Evolutionary conservation across 768 basidiomycete genomes (phyloP).

Genomic region (Exsudoporus frostii): DNA sequence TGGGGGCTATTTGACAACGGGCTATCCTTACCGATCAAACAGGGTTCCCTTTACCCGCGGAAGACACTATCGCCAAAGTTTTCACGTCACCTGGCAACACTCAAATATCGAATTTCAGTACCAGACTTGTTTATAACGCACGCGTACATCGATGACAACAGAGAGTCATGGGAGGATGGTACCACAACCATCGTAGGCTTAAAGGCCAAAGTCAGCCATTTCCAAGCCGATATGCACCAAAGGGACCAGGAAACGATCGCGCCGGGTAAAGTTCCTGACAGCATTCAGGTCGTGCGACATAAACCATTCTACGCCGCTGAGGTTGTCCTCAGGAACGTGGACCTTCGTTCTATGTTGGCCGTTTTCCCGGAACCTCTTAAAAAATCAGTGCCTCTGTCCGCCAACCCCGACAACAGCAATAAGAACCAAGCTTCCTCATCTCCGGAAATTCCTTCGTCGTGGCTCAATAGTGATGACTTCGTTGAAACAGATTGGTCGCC

Average conservation of each 20-base stretch:
- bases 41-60: conserved; percentile 77
- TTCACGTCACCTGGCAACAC: conserved; percentile 80
- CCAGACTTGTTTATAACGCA: conserved; percentile 83
- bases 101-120: conserved; percentile 84
- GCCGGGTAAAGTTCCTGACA: conserved; percentile 51
- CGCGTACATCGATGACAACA: conserved; percentile 76
- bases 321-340: conserved; percentile 71
- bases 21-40: conserved; percentile 79
- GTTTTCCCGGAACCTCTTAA: conserved; percentile 73
- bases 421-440: conserved; percentile 27
- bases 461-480: conserved; percentile 83
- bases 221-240: conserved; percentile 92
- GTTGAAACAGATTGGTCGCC: conserved; percentile 68
- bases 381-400: conserved; percentile 47
- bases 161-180: conserved; percentile 79
- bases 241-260: conserved; percentile 76
- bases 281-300: conserved; percentile 60
- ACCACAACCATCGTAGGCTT: conserved; percentile 79
- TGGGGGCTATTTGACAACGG: conserved; percentile 80
- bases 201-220: conserved; percentile 76
- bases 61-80: conserved; percentile 81
- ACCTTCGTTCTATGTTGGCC: conserved; percentile 76
- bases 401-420: conserved; percentile 44
- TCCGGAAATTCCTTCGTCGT: conserved; percentile 46
- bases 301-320: conserved; percentile 90